phyloP scores from a whole-genome alignment of 352 stramenopile genomes.

The Globisporangium spinosum region DNA sequence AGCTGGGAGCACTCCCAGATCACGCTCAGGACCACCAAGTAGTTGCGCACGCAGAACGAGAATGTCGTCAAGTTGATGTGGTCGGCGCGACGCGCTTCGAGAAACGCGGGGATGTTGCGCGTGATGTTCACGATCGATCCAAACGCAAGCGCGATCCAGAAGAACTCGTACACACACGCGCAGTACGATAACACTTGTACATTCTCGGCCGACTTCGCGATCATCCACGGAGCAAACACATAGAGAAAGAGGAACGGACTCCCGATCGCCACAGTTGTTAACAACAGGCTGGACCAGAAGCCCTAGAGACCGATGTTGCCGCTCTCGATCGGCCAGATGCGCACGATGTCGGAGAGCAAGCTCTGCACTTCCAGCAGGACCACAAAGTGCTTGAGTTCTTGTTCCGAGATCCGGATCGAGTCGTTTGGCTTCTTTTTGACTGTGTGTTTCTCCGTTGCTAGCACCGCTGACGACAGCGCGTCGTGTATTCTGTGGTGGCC shows the following conservation, averaged over 20 bases:
- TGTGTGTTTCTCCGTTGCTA: not conserved
- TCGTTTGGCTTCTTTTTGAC: not conserved
- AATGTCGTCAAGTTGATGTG: conserved; percentile 32
- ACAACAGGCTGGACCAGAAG: conserved; percentile 33
- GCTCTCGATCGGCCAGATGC: conserved; percentile 32
- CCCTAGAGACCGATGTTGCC: conserved; percentile 32
- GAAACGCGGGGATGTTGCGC: conserved; percentile 29
- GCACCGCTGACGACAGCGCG: not conserved
- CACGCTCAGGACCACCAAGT: conserved; percentile 34
- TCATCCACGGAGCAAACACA: conserved; percentile 18
- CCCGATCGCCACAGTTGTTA: conserved; percentile 22
- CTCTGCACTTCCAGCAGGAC: conserved; percentile 24
- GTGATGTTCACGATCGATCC: conserved; percentile 27
- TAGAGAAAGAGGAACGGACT: conserved; percentile 27
- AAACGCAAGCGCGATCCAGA: conserved; percentile 30
- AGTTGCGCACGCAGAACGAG: conserved; percentile 34
- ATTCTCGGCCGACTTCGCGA: not conserved
- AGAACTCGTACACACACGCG: conserved; percentile 21
- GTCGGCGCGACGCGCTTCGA: conserved; percentile 30
- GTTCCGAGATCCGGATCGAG: conserved; percentile 24
- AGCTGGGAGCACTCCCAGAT: conserved; percentile 36
- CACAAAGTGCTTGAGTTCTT: conserved; percentile 30
- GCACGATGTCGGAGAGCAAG: conserved; percentile 24
- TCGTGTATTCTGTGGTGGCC: not conserved
- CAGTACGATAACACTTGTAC: conserved; percentile 22